phyloP scores from a whole-genome alignment of 805 yeast genomes.

The Torulaspora maleeae region DNA sequence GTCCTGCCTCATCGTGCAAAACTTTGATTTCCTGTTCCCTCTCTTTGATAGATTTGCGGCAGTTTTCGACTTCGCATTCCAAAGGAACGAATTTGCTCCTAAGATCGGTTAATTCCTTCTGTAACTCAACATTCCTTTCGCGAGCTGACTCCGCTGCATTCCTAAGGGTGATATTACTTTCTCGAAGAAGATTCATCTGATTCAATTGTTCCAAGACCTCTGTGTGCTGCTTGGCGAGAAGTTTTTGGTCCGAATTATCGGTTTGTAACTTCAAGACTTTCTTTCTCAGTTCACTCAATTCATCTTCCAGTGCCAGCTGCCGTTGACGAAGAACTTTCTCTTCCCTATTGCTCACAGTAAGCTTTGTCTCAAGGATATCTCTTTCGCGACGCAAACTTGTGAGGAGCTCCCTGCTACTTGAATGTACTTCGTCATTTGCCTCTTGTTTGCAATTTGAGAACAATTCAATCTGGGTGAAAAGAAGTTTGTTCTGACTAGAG shows the following conservation, averaged over 20 bases:
- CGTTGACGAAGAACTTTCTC: conserved; percentile 48
- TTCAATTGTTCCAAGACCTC: conserved; percentile 50
- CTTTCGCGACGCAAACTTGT: conserved; percentile 66
- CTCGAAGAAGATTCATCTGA: conserved; percentile 59
- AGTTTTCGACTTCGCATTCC: conserved; percentile 36
- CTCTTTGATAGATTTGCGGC: conserved; percentile 34
- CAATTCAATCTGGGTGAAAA: conserved; percentile 63
- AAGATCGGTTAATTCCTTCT: conserved; percentile 36
- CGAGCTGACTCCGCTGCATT: conserved; percentile 41
- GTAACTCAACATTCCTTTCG: conserved; percentile 38
- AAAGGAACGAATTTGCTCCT: conserved; percentile 43
- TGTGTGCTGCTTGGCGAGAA: conserved; percentile 38
- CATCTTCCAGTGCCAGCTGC: conserved; percentile 44
- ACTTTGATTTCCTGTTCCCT: conserved; percentile 21
- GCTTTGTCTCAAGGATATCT: conserved; percentile 60
- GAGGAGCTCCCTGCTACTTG: conserved; percentile 50
- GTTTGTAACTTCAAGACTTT: conserved; percentile 42
- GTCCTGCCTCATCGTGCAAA: conserved; percentile 17
- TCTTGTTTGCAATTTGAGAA: conserved; percentile 21
- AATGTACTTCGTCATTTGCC: not conserved
- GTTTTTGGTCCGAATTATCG: conserved; percentile 30
- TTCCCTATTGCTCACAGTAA: conserved; percentile 51
- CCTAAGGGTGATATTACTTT: conserved; percentile 62
- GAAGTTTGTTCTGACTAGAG: conserved; percentile 59
- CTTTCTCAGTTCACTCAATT: conserved; percentile 48